These are phyloP conservation scores for Moesziomyces parantarcticus DNA, from an alignment of 1,284 basidiomycete genomes.

Conservation along the genomic window DNA sequence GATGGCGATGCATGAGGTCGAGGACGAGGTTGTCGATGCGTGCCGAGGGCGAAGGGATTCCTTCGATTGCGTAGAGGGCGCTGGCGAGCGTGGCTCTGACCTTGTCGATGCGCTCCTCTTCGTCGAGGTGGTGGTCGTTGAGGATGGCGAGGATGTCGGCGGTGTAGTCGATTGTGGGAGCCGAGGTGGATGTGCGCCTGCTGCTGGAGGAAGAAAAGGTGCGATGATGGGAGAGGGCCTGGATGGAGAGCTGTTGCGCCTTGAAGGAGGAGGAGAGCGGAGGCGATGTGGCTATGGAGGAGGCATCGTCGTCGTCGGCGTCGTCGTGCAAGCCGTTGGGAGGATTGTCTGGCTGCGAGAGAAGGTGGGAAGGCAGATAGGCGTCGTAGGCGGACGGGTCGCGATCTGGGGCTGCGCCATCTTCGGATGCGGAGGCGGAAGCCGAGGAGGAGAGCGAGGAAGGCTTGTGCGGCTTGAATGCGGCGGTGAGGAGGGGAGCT, in stretches of 20 bases:
- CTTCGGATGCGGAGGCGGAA: slow-evolving; percentile 52
- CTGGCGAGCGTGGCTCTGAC: slow-evolving; percentile 48
- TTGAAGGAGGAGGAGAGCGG: slow-evolving; percentile 51
- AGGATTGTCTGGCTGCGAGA: slow-evolving; percentile 9
- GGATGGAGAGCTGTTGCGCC: slow-evolving; percentile 44
- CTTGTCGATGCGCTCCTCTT: slow-evolving; percentile 59
- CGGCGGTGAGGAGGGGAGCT: slow-evolving; percentile 33
- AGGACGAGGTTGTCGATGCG: slow-evolving; percentile 59
- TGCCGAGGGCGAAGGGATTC: slow-evolving; percentile 38
- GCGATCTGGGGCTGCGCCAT: slow-evolving; percentile 23
- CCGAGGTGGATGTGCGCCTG: slow-evolving; percentile 32
- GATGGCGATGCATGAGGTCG: slow-evolving; percentile 59
- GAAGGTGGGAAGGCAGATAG: slow-evolving; percentile 20
- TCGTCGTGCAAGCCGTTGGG: slow-evolving; percentile 5
- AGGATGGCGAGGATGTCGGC: slow-evolving; percentile 49
- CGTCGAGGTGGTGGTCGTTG: slow-evolving; percentile 46
- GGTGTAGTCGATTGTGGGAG: slow-evolving; percentile 17
- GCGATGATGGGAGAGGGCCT: slow-evolving; percentile 38
- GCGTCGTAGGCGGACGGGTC: slow-evolving; percentile 22
- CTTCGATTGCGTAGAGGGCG: slow-evolving; percentile 47
- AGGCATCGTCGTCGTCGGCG: slow-evolving; percentile 25
- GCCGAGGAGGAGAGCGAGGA: slow-evolving; percentile 51
- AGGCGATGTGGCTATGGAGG: slow-evolving; percentile 38
- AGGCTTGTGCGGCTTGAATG: slow-evolving; percentile 47
- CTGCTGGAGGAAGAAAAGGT: slow-evolving; percentile 34